These are phyloP conservation scores for Aspergillus kassunensis DNA, from an alignment of 495 filamentous ascomycete species.

Conservation along the genomic window DNA sequence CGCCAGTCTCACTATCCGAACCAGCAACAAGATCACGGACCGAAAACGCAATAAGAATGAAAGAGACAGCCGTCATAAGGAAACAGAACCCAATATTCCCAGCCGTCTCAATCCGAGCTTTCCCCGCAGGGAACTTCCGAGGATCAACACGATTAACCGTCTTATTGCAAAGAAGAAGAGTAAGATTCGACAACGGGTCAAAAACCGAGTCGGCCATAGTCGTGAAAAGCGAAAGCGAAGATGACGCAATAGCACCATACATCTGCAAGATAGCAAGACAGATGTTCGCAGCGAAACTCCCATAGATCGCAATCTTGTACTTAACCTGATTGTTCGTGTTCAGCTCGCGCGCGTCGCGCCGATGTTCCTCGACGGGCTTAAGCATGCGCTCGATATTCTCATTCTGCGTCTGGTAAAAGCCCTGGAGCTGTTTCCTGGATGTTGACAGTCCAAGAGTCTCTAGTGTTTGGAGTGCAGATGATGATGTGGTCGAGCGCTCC, in stretches of 20 bases:
- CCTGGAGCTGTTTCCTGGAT: constrained; percentile 62
- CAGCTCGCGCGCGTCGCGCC: constrained; percentile 72
- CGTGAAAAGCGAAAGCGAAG: constrained; percentile 90
- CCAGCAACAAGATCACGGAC: constrained; percentile 58
- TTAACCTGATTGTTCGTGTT: constrained; percentile 76
- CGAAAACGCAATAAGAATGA: constrained; percentile 87
- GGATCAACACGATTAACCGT: constrained; percentile 86
- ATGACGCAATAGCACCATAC: constrained; percentile 81
- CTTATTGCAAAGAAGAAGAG: constrained; percentile 80
- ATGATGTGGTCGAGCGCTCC: constrained; percentile 18
- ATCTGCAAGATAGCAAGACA: constrained; percentile 74
- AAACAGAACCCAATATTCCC: constrained; percentile 98
- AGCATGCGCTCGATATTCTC: constrained; percentile 88
- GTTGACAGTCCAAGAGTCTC: constrained; percentile 32
- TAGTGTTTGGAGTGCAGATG: constrained; percentile 26
- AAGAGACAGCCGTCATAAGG: constrained; percentile 87
- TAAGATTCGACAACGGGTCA: constrained; percentile 88
- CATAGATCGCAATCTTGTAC: constrained; percentile 84
- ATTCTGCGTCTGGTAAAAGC: constrained; percentile 90
- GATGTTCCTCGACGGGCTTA: constrained; percentile 89
- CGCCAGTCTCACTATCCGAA: constrained; percentile 25
- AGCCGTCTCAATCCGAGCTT: constrained; percentile 90
- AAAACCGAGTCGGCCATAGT: constrained; percentile 98
- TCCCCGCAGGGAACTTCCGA: constrained; percentile 87
- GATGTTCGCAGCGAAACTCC: constrained; percentile 84